Evolutionary conservation across 169 alveolate genomes (phyloP).

Genomic region (Eimeria zaria): DNA sequence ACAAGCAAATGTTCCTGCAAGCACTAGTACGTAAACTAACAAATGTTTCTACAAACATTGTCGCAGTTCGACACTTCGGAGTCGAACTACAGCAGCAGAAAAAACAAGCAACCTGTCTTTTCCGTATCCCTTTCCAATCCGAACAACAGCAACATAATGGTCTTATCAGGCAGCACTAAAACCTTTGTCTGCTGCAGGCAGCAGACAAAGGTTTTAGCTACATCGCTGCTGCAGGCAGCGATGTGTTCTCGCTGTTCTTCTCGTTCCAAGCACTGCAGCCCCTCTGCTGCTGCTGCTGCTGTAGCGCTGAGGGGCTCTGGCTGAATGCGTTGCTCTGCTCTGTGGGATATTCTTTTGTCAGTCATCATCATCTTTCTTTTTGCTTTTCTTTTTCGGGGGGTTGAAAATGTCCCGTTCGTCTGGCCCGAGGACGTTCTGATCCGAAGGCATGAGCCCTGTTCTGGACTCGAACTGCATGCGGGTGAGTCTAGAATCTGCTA

Average conservation of each 20-base stretch:
- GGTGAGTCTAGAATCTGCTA: conserved; percentile 17
- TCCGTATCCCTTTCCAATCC: not conserved
- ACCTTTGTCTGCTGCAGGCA: not conserved
- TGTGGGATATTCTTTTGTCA: not conserved
- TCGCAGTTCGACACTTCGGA: not conserved
- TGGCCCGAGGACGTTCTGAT: conserved; percentile 59
- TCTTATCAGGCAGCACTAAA: not conserved
- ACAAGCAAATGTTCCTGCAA: not conserved
- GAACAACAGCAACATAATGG: too few species aligned
- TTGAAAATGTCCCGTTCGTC: not conserved
- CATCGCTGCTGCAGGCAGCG: too few species aligned
- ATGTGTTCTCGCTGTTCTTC: not conserved
- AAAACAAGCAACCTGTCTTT: not conserved
- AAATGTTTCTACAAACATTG: not conserved
- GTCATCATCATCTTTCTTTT: conserved; percentile 22
- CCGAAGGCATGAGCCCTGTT: conserved; percentile 50
- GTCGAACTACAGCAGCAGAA: not conserved
- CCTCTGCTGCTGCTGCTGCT: not conserved
- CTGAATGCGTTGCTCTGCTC: not conserved
- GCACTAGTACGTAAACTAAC: not conserved
- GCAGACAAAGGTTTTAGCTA: too few species aligned
- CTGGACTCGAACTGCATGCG: conserved; percentile 70
- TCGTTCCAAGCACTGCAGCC: not conserved
- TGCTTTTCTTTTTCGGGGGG: not conserved
- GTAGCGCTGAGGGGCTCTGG: not conserved